These are phyloP conservation scores for Elsinoe fawcettii DNA, from an alignment of 2,329 filamentous ascomycete genomes.

Conservation along the genomic window DNA sequence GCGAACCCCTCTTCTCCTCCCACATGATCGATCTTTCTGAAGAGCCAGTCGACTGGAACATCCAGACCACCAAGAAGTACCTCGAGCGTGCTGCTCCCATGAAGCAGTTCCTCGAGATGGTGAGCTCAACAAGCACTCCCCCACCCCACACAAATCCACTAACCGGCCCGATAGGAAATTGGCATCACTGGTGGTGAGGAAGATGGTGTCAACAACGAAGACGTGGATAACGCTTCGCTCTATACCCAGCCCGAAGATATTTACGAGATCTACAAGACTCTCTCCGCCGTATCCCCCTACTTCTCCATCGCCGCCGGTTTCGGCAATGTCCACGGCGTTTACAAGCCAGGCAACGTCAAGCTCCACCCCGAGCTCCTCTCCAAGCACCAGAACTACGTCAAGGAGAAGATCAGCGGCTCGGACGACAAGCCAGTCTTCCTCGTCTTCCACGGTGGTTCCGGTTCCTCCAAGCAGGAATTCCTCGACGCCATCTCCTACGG, in stretches of 20 bases:
- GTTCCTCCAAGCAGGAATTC: constrained; percentile 86
- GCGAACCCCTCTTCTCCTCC: constrained; percentile 79
- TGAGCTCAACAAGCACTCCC: constrained; percentile 33
- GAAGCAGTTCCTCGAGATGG: constrained; percentile 99
- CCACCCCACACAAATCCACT: background rate
- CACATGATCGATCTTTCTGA: constrained; percentile 99
- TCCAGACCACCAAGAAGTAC: constrained; percentile 85
- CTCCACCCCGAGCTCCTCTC: constrained; percentile 90
- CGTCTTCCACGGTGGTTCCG: constrained; percentile 97
- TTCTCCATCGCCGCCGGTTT: constrained; percentile 98
- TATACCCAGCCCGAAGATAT: constrained; percentile 99
- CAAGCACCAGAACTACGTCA: constrained; percentile 92
- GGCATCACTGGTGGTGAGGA: constrained; percentile 96
- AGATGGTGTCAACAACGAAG: constrained; percentile 97
- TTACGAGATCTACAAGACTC: constrained; percentile 78
- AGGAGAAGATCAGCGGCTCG: constrained; percentile 63
- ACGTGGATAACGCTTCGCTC: constrained; percentile 90
- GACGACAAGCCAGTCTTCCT: constrained; percentile 94
- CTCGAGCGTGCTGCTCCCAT: constrained; percentile 88
- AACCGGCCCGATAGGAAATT: constrained; percentile 51
- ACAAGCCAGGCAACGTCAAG: constrained; percentile 96
- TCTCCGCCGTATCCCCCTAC: constrained; percentile 81
- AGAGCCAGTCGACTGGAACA: constrained; percentile 84
- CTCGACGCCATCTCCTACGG: constrained; percentile 79
- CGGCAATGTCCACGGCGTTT: constrained; percentile 98